These are phyloP conservation scores for Microthlaspi erraticum DNA, from an alignment of 345 rosid genomes.

Conservation along the genomic window DNA sequence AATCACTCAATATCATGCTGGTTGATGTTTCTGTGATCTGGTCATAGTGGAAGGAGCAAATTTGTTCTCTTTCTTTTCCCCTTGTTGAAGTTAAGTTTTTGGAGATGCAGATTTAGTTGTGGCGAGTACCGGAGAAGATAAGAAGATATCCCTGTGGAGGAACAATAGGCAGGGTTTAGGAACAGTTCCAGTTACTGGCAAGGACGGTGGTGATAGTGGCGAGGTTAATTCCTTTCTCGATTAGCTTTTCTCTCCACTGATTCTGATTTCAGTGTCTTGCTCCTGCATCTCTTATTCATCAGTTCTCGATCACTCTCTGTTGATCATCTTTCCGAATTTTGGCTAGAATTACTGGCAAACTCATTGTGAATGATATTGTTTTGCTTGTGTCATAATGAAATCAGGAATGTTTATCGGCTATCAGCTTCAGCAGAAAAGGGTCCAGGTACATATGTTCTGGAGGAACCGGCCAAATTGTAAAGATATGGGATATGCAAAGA, in stretches of 20 bases:
- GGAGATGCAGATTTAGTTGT: slow-evolving; percentile 81
- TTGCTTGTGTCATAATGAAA: slow-evolving; percentile 18
- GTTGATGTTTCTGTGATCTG: not conserved
- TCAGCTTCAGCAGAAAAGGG: slow-evolving; percentile 86
- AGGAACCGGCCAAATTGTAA: slow-evolving; percentile 87
- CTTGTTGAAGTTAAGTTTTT: slow-evolving; percentile 12
- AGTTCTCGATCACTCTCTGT: too few species aligned
- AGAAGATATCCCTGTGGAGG: slow-evolving; percentile 90
- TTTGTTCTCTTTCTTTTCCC: slow-evolving; percentile 13
- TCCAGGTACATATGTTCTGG: slow-evolving; percentile 96
- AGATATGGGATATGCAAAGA: slow-evolving; percentile 97
- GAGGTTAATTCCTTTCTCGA: slow-evolving; percentile 53
- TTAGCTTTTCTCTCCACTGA: not conserved
- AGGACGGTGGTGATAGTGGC: slow-evolving; percentile 70
- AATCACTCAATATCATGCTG: too few species aligned
- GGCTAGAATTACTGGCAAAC: too few species aligned
- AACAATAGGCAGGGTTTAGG: slow-evolving; percentile 84
- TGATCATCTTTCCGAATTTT: too few species aligned
- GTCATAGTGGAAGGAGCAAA: slow-evolving; percentile 8
- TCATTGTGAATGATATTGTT: not conserved
- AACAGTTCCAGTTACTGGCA: slow-evolving; percentile 72
- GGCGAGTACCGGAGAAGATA: slow-evolving; percentile 98
- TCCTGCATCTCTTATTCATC: not conserved
- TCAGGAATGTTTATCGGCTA: slow-evolving; percentile 86
- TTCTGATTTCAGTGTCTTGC: slow-evolving; percentile 8